A percentile compares a stretch with the other conserved stretches of the same genome.
These are phyloP conservation scores for Chrysosporium keratinophilum DNA, from an alignment of 2,329 filamentous ascomycete genomes.

Conservation along the genomic window DNA sequence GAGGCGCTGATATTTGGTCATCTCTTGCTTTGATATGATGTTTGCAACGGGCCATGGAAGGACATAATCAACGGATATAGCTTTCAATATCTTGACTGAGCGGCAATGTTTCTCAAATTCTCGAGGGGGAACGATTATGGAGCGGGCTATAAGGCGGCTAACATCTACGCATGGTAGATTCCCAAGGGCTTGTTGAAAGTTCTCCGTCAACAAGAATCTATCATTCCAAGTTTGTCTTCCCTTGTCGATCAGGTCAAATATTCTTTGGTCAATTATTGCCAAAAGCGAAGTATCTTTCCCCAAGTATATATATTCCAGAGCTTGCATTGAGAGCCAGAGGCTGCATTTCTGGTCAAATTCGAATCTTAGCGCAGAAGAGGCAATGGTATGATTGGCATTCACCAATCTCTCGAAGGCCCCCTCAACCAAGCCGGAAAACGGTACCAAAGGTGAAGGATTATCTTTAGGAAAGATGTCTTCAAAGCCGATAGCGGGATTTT, in stretches of 20 bases:
- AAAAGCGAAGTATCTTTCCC: constrained; percentile 62
- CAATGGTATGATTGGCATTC: constrained; percentile 59
- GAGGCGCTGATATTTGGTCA: constrained; percentile 58
- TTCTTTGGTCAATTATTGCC: constrained; percentile 52
- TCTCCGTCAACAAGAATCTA: constrained; percentile 66
- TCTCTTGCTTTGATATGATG: constrained; percentile 56
- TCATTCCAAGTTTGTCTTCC: constrained; percentile 60
- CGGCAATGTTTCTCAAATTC: constrained; percentile 42
- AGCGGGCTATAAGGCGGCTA: constrained; percentile 53
- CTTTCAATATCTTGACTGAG: constrained; percentile 53
- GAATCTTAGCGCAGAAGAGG: constrained; percentile 54
- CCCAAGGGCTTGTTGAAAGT: constrained; percentile 62
- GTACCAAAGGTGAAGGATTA: constrained; percentile 23
- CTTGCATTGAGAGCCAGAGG: constrained; percentile 53
- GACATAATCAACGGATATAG: constrained; percentile 57
- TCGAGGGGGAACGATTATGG: constrained; percentile 32
- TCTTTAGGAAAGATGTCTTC: constrained; percentile 33
- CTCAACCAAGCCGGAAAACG: constrained; percentile 58
- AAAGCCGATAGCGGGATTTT: constrained; percentile 24
- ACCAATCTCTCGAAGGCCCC: constrained; percentile 67
- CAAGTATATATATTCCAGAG: constrained; percentile 63
- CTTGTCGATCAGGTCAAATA: constrained; percentile 67
- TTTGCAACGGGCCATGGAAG: constrained; percentile 59
- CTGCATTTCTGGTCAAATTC: constrained; percentile 60
- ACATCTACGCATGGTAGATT: constrained; percentile 44